These are phyloP conservation scores for Chloromonas sp. DNA, from an alignment of 163 green algal species.

Conservation along the genomic window DNA sequence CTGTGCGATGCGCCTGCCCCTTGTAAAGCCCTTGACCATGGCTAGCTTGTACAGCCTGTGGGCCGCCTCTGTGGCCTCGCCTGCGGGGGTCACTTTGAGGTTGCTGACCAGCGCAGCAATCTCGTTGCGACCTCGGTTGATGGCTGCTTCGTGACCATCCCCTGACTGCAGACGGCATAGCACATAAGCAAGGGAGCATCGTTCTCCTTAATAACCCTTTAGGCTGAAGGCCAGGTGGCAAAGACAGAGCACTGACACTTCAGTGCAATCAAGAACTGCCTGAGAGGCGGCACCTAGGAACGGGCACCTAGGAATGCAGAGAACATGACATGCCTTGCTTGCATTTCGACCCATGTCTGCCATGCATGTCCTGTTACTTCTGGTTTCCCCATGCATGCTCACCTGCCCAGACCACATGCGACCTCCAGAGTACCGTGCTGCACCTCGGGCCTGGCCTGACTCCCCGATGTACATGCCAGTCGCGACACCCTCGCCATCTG, in stretches of 20 bases:
- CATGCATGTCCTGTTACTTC: too few relatives aligned
- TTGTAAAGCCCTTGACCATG: constrained; percentile 87
- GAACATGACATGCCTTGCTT: too few relatives aligned
- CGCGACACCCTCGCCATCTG: constrained; percentile 62
- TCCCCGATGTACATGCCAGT: constrained; percentile 72
- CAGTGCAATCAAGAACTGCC: too few relatives aligned
- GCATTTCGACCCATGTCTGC: too few relatives aligned
- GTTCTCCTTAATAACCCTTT: too few relatives aligned
- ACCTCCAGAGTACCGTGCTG: constrained; percentile 57
- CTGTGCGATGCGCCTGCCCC: constrained; percentile 76
- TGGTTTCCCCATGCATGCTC: neutral
- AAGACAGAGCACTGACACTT: too few relatives aligned
- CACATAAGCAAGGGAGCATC: too few relatives aligned
- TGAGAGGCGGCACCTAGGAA: too few relatives aligned
- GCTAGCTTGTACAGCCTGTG: constrained; percentile 83
- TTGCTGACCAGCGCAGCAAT: constrained; percentile 77
- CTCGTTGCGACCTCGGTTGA: constrained; percentile 69
- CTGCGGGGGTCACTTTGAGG: constrained; percentile 66
- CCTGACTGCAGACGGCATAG: neutral
- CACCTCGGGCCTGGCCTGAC: constrained; percentile 43
- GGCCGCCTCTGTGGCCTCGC: constrained; percentile 63
- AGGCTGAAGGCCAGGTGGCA: too few relatives aligned
- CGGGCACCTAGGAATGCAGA: too few relatives aligned
- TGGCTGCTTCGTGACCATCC: constrained; percentile 31
- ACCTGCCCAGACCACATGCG: constrained; percentile 53